phyloP scores from a whole-genome alignment of 1,284 basidiomycete genomes.

The Ustilago hordei region DNA sequence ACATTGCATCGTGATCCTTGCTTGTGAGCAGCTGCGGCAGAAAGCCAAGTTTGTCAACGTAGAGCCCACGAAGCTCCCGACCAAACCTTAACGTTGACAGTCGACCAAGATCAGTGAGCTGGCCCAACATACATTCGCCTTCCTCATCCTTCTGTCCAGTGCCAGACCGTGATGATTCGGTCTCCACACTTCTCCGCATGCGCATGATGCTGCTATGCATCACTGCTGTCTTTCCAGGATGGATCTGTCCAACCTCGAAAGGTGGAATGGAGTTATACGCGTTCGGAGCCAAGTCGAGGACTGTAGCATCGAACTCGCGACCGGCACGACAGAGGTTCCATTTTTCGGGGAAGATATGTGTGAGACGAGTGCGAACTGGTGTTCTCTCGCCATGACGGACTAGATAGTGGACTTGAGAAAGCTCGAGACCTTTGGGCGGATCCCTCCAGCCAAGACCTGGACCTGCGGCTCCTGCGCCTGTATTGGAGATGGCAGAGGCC shows the following conservation, averaged over 20 bases:
- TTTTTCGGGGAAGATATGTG: slow-evolving; percentile 54
- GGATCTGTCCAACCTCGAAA: slow-evolving; percentile 36
- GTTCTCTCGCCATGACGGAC: slow-evolving; percentile 67
- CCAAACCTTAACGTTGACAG: slow-evolving; percentile 80
- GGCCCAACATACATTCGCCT: slow-evolving; percentile 75
- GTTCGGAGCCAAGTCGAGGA: slow-evolving; percentile 44
- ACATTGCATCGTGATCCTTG: slow-evolving; percentile 49
- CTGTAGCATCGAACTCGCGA: slow-evolving; percentile 56
- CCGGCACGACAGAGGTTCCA: slow-evolving; percentile 67
- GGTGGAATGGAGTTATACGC: slow-evolving; percentile 27
- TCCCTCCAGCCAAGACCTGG: slow-evolving; percentile 56
- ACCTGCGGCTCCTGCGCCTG: slow-evolving; percentile 46
- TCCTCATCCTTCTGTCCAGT: slow-evolving; percentile 31
- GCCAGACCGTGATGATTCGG: slow-evolving; percentile 28
- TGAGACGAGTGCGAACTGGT: slow-evolving; percentile 63
- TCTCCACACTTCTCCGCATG: slow-evolving; percentile 55
- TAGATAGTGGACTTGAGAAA: slow-evolving; percentile 63
- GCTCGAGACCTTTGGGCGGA: slow-evolving; percentile 55
- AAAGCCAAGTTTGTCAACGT: slow-evolving; percentile 76
- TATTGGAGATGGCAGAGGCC: slow-evolving; percentile 36
- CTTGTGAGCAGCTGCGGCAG: slow-evolving; percentile 49
- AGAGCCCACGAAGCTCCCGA: slow-evolving; percentile 75
- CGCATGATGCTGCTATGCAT: slow-evolving; percentile 42
- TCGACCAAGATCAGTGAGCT: slow-evolving; percentile 82
- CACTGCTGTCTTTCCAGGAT: slow-evolving; percentile 25